phyloP scores from a whole-genome alignment of 75 land plant genomes.

The Selaginella moellendorffii region DNA sequence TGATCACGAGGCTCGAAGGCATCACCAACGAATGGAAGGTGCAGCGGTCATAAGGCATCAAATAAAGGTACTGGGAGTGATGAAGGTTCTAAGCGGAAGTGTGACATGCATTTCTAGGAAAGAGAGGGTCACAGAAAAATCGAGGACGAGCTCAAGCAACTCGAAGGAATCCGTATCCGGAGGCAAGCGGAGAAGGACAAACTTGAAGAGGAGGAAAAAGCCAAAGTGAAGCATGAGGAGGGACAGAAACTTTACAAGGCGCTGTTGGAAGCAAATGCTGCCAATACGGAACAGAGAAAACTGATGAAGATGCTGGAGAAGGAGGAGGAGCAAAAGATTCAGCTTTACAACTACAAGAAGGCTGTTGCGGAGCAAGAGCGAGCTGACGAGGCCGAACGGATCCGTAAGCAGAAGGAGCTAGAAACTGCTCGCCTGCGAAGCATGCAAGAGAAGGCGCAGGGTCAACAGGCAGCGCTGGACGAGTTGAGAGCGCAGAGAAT shows the following conservation, averaged over 20 bases:
- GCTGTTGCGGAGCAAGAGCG: slow-evolving; percentile 18
- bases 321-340: slow-evolving; percentile 18
- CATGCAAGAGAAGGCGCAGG: slow-evolving; percentile 26
- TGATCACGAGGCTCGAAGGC: slow-evolving; percentile 12
- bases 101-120: slow-evolving; percentile 10
- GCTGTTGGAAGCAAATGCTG: slow-evolving; percentile 17
- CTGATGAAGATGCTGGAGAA: slow-evolving; percentile 16
- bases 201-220: slow-evolving; percentile 15
- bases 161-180: slow-evolving; percentile 22
- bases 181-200: slow-evolving; percentile 10
- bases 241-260: slow-evolving; percentile 14
- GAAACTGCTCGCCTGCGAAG: slow-evolving; percentile 13
- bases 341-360: slow-evolving; percentile 16
- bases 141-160: slow-evolving; percentile 21
- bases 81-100: too few relatives aligned
- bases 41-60: slow-evolving; percentile 20
- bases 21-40: slow-evolving; percentile 12
- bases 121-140: slow-evolving; percentile 19
- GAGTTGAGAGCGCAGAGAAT: slow-evolving; percentile 26
- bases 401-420: slow-evolving; percentile 19
- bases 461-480: slow-evolving; percentile 17
- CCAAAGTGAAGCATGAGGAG: slow-evolving; percentile 12
- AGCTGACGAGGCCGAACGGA: slow-evolving; percentile 18
- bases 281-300: slow-evolving; percentile 7
- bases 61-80: slow-evolving; percentile 19